Conservation (phyloP, 352 stramenopile species). For the Hyaloperonospora arabidopsidis region DNA sequence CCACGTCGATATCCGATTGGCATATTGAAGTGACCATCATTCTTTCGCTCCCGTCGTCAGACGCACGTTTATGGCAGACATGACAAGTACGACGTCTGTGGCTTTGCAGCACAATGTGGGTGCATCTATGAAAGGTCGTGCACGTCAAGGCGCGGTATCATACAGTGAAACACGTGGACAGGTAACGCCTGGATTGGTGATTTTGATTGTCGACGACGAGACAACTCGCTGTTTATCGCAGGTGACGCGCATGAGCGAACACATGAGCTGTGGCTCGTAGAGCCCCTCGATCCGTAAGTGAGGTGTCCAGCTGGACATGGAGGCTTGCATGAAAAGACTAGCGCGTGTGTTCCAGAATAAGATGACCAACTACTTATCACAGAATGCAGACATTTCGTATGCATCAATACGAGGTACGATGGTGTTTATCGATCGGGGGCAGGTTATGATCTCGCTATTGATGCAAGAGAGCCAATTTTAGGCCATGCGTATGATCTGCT, state of each 20-base stretch:
- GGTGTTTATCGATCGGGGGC: slow-evolving; percentile 90
- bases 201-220: no score
- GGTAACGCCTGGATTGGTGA: slow-evolving; percentile 87
- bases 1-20: background rate
- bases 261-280: slow-evolving; percentile 87
- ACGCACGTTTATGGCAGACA: background rate
- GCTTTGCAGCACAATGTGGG: slow-evolving; percentile 33
- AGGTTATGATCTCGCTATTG: slow-evolving; percentile 91
- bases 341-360: slow-evolving; percentile 90
- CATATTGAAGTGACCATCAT: slow-evolving; percentile 10
- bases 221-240: no score
- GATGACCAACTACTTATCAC: slow-evolving; percentile 93
- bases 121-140: slow-evolving; percentile 71
- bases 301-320: slow-evolving; percentile 81
- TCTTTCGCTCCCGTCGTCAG: slow-evolving; percentile 4
- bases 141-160: no score
- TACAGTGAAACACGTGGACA: no score
- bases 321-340: slow-evolving; percentile 81
- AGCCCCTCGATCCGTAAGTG: slow-evolving; percentile 97
- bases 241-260: slow-evolving; percentile 31
- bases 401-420: slow-evolving; percentile 85
- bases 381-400: slow-evolving; percentile 89
- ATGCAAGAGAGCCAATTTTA: slow-evolving; percentile 98
- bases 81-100: slow-evolving; percentile 7
- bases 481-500: slow-evolving; percentile 95